phyloP scores from a whole-genome alignment of 345 rosid species.

The Salix caprea region DNA sequence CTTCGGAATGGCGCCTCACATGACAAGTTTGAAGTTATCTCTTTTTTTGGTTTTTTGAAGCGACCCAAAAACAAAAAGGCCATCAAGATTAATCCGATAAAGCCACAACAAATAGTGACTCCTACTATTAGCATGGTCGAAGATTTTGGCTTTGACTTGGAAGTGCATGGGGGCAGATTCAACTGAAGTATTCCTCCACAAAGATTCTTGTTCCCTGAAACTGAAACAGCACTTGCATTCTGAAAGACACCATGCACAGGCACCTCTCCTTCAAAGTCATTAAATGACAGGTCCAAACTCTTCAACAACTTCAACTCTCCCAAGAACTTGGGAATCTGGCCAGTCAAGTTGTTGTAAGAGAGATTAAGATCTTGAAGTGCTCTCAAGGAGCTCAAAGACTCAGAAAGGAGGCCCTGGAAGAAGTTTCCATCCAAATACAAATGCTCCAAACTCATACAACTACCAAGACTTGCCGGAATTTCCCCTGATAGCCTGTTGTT shows the following conservation, averaged over 20 bases:
- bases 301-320: background rate
- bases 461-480: slow-evolving; percentile 8
- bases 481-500: slow-evolving; percentile 10
- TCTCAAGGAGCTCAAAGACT: background rate
- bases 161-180: background rate
- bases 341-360: slow-evolving; percentile 2
- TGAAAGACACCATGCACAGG: slow-evolving; percentile 7
- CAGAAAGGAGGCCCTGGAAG: background rate
- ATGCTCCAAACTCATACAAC: slow-evolving; percentile 5
- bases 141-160: background rate
- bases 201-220: slow-evolving; percentile 4
- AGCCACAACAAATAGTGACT: background rate
- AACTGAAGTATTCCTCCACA: slow-evolving; percentile 8
- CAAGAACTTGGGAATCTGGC: slow-evolving; percentile 6
- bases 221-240: slow-evolving; percentile 1
- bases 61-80: background rate
- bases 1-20: background rate
- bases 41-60: background rate
- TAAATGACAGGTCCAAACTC: slow-evolving; percentile 11
- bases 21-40: background rate
- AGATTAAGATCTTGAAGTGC: slow-evolving; percentile 1
- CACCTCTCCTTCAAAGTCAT: slow-evolving; percentile 15
- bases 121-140: background rate
- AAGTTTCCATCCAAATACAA: slow-evolving; percentile 6
- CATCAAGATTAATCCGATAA: background rate